Base-by-base conservation (phyloP, 208 protist species). In the Spongospora subterranea region DNA sequence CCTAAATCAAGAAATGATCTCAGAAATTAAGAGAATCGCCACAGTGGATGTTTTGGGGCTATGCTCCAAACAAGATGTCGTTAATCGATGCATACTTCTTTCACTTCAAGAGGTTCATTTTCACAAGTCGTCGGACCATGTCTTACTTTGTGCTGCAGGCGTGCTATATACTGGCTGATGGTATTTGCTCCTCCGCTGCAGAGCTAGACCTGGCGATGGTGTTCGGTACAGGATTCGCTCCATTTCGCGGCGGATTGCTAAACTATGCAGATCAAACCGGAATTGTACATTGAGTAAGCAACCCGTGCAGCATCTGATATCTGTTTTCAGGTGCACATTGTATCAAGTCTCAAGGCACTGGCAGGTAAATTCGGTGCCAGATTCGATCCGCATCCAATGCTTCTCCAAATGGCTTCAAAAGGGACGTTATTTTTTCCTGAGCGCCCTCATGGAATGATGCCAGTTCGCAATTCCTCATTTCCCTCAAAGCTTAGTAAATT, bases 151-250 rank as follows among this genome's bases (percentile, higher is more conserved):
- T 60, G 24, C 50, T 60, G 24, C 50, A 60, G 50, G 71, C 71
- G n/a, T 82, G 71, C 71, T 43, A 82, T n/a, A 82, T 82, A 82
- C 71, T 82, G 11, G 6, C n/a, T 35, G 71, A 82, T 6, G 17
- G n/a, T 6, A 82, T 82, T 39, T 82, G 71, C n/a, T 6, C 6
- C 17, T 40, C 17, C 71, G 17, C 71, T 20, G 71, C 6, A 35
- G 71, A 39, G 17, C 71, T 82, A 35, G 71, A 82, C 71, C n/a
- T 82, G n/a, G 71, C 71, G 6, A 82, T 82, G 71, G n/a, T 82
- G 17, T 82, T 82, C 40, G 71, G 71, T 6, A 82, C 71, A 20
- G 71, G 71, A 17, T 82, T 82, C n/a, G 71, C 71, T 20, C 71
- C 71, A 43, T 82, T 82, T n/a, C 71, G 71, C 6, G 71, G 71